Conservation (phyloP, 352 stramenopile genomes). For the Globisporangium solare region DNA sequence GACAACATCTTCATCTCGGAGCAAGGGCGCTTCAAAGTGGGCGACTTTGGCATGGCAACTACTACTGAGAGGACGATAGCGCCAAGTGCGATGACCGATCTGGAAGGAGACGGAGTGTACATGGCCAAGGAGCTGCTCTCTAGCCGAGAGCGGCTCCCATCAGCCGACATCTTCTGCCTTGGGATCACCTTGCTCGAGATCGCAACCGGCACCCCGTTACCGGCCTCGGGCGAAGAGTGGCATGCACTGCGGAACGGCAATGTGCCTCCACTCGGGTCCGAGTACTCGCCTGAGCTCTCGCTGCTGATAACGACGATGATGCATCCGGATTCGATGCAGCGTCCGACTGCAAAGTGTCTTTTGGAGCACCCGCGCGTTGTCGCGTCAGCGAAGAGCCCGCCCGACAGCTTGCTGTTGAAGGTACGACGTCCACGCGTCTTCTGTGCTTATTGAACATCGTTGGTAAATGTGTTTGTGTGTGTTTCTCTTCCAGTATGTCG, state of each 20-base stretch:
- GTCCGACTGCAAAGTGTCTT: constrained; percentile 6
- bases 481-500: constrained; percentile 5
- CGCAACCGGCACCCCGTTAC: constrained; percentile 31
- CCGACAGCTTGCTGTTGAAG: background rate
- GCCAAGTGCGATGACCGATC: constrained; percentile 37
- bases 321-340: constrained; percentile 1
- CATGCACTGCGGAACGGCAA: constrained; percentile 54
- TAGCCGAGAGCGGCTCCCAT: constrained; percentile 49
- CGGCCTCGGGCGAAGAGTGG: constrained; percentile 54
- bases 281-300: constrained; percentile 44
- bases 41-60: constrained; percentile 91
- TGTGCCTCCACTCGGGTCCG: constrained; percentile 33
- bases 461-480: background rate
- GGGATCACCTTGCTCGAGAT: constrained; percentile 74
- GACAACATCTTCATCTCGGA: constrained; percentile 93
- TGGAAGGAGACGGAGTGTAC: constrained; percentile 93
- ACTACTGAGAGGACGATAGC: constrained; percentile 32
- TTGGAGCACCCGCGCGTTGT: background rate
- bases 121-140: constrained; percentile 90
- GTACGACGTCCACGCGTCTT: background rate
- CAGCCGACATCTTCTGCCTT: constrained; percentile 95
- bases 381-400: background rate
- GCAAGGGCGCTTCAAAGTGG: constrained; percentile 71
- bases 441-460: too few relatives aligned
- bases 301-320: constrained; percentile 30